phyloP scores from a whole-genome alignment of 1,284 basidiomycete genomes.

The Apiotrichum veenhuisii region DNA sequence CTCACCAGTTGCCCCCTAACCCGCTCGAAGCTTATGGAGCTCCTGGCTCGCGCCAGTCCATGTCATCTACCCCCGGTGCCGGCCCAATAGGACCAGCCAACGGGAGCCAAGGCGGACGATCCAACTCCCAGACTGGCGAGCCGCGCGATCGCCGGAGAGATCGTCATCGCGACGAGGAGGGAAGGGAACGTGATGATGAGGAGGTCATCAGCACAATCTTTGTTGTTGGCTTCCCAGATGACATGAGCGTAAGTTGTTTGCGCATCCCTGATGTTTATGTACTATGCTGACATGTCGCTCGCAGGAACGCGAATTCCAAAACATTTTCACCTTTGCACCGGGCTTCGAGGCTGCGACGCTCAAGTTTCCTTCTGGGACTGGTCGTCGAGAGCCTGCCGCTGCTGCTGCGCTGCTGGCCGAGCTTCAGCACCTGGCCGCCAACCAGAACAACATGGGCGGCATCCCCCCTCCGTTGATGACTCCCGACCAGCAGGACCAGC shows the following conservation, averaged over 20 bases:
- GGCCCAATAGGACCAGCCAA: slow-evolving; percentile 8
- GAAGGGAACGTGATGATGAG: slow-evolving; percentile 49
- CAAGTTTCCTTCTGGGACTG: slow-evolving; percentile 68
- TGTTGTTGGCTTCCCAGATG: slow-evolving; percentile 97
- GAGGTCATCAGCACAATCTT: slow-evolving; percentile 98
- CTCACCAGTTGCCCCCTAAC: slow-evolving; percentile 21
- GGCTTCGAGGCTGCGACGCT: slow-evolving; percentile 97
- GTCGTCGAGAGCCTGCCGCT: slow-evolving; percentile 25
- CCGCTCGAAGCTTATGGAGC: slow-evolving; percentile 22
- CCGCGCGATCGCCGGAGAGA: slow-evolving; percentile 19
- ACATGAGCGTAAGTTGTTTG: slow-evolving; percentile 78
- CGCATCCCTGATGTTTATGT: neutral
- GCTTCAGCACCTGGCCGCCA: slow-evolving; percentile 36
- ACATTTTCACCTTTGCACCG: slow-evolving; percentile 94
- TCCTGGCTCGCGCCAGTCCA: slow-evolving; percentile 20
- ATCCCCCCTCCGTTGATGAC: slow-evolving; percentile 6
- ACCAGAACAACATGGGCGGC: slow-evolving; percentile 20
- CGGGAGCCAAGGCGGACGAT: slow-evolving; percentile 10
- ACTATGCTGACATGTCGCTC: neutral
- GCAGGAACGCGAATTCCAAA: slow-evolving; percentile 96
- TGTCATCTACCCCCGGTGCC: slow-evolving; percentile 18
- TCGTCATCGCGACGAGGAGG: slow-evolving; percentile 27
- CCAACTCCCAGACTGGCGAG: slow-evolving; percentile 19
- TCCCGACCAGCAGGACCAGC: slow-evolving; percentile 15
- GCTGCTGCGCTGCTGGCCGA: slow-evolving; percentile 38